Evolutionary conservation across 345 rosid species (phyloP), one percentile per base, ranked within the genome.

Genomic region (Gynandropsis gynandra): DNA sequence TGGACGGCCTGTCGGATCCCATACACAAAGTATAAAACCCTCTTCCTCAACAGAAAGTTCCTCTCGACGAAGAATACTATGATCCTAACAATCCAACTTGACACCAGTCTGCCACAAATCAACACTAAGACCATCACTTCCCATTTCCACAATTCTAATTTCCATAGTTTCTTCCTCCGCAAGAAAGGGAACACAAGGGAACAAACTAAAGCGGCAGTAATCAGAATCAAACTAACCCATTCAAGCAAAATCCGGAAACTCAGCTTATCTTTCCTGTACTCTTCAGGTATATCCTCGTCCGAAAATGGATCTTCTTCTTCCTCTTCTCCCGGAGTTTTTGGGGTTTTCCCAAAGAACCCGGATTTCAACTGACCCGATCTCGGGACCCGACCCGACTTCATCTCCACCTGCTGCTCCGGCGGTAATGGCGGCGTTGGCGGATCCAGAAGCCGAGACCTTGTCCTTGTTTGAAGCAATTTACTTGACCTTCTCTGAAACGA

Each of bases 71-170:
- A 69, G 72, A 81, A 79, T 1, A 85, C 95, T 0, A 62, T 58
- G 1, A 85, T 45, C 41, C 72, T 67, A 5, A 81, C 76, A 1
- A 72, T 75, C 89, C 89, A 81, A 9, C 89, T 75, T 0, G 95
- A 79, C 0, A 85, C 80, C 40, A 85, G 49, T 17, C 95, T 76
- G 14, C 87, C 95, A 18, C 82, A 81, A n/a, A 85, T 77, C 70
- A 76, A 64, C 0, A 82, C 95, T 17, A 85, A 11, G 13, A 80
- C 66, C 70, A 85, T 55, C 0, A 76, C 71, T 49, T 55, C 80
- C 95, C 95, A 85, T 66, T 80, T 85, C 95, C 95, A 85, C 2
- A 81, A 36, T 18, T 54, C 37, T 8, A 85, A 78, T 2, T 74
- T 50, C 77, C 79, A 71, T 0, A 74, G 4, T 18, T 8, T 32